Evolutionary conservation across 2,329 filamentous ascomycete species (phyloP), one percentile per base, ranked within the genome.

Genomic region (Hymenoscyphus linearis): DNA sequence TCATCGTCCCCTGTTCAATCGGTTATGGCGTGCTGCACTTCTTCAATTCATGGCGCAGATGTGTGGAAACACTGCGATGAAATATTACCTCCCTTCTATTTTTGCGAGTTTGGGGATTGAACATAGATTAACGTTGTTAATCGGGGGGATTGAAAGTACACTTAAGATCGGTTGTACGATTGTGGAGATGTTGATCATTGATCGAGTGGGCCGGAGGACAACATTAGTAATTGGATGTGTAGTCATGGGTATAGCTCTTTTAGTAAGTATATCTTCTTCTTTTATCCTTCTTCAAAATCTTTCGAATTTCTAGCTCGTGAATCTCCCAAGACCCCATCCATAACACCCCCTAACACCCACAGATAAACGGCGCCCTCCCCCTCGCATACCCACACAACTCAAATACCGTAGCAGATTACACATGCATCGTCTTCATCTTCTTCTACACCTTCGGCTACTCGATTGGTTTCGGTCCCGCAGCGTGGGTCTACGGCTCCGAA

Each of bases 41-140:
- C 74, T 85, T 4, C 82, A 85, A 68, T 85, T 85, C 70, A 81
- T 85, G 79, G 80, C 81, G 0, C 81, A 84, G 65, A 82, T 85
- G 79, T 84, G 81, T 65, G 82, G 83, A 22, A 81, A 82, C 14
- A 81, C 82, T 0, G 82, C 81, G 2, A 84, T 85, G 76, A 85
- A 85, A 66, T 85, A 85, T 66, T 85, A 85, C 65, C 75, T 85
- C 0, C 82, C 82, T 0, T 78, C 77, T 0, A 78, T 84, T 9
- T 80, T 85, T 61, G 70, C 75, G 57, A 77, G 77, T 2, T 72
- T 85, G 1, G 82, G 83, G 0, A 70, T 85, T 1, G 72, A 74
- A 40, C 77, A 76, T 5, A 76, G 79, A 9, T 60, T 80, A 16
- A 77, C 81, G 1, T 71, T 85, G 52, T 74, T 85, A 71, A 79